Base-by-base conservation (phyloP, 2,329 filamentous ascomycete genomes). In the Pseudogymnoascus sp. region DNA sequence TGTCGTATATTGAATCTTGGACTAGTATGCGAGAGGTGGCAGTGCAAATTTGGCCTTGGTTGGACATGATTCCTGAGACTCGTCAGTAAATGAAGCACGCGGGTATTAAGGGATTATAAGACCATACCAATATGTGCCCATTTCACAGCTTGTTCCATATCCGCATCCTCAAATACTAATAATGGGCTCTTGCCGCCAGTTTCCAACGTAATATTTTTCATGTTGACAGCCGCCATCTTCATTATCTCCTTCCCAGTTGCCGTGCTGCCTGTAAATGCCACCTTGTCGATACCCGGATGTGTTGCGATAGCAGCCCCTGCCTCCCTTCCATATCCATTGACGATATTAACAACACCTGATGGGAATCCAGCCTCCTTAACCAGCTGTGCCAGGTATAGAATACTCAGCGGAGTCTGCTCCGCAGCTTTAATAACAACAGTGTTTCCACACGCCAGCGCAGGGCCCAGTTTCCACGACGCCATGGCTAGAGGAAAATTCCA, bases 401-500 rank as follows among this genome's bases (percentile, higher is more conserved):
- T 82, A 47, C 81, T 80, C 26, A 86, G 80, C 62, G 83, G 84
- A 42, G 83, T 86, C 75, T 86, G 83, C 71, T 86, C 84, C 66
- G 84, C 83, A 39, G 82, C 81, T 78, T 86, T 86, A 66, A 86
- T 67, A 67, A 86, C 79, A 63, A 86, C 77, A 11, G 77, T 80
- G 78, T 86, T 86, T 72, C 84, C 84, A 67, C 78, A 77, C 62
- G 83, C 83, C 68, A 86, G 73, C 64, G 83, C 83, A 63, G 83
- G 83, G 65, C 81, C 83, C 70, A 86, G 83, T 81, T 90, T 90
- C 87, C 87, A 89, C 65, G 64, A 59, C 78, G 74, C 84, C 85
- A 88, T 87, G 68, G 84, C 80, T 21, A 88, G 74, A 16, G 86
- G 86, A 77, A 87, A 89, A 76, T 88, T 89, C 86, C 86, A 88